Evolutionary conservation across 2,329 filamentous ascomycete species (phyloP).

Genomic region (Calonectria hongkongensis): DNA sequence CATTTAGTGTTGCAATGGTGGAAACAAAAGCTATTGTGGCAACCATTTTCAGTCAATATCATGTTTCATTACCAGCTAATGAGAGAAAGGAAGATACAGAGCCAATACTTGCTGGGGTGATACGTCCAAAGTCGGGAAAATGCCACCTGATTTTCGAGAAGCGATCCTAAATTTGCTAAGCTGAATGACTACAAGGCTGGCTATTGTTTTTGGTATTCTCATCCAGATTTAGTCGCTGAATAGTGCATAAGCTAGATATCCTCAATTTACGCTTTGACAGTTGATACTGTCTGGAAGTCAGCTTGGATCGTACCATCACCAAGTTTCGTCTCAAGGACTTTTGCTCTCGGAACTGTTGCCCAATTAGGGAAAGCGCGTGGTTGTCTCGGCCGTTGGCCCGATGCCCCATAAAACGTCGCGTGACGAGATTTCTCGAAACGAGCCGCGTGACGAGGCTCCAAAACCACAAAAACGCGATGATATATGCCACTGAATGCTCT

Average conservation of each 20-base stretch:
- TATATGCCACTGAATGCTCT: too few relatives aligned
- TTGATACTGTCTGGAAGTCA: too few relatives aligned
- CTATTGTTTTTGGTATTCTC: too few relatives aligned
- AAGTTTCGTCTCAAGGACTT: not conserved
- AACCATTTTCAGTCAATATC: not conserved
- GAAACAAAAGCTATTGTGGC: not conserved
- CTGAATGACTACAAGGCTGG: too few relatives aligned
- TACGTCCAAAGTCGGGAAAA: conserved; percentile 8
- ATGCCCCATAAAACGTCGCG: conserved; percentile 9
- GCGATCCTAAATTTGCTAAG: not conserved
- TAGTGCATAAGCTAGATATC: too few relatives aligned
- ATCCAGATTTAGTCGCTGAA: too few relatives aligned
- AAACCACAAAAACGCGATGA: too few relatives aligned
- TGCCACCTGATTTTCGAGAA: conserved; percentile 1
- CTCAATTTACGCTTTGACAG: too few relatives aligned
- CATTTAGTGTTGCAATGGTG: not conserved
- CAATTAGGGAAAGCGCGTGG: not conserved
- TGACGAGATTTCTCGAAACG: conserved; percentile 12
- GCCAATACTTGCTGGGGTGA: conserved; percentile 7
- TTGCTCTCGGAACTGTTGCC: too few relatives aligned
- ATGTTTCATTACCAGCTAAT: not conserved
- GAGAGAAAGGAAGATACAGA: not conserved
- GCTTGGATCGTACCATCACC: not conserved
- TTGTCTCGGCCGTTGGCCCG: conserved; percentile 1
- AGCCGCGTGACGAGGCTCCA: conserved; percentile 8